Conservation (phyloP, 2,329 filamentous ascomycete genomes). For the Cordyceps javanica region DNA sequence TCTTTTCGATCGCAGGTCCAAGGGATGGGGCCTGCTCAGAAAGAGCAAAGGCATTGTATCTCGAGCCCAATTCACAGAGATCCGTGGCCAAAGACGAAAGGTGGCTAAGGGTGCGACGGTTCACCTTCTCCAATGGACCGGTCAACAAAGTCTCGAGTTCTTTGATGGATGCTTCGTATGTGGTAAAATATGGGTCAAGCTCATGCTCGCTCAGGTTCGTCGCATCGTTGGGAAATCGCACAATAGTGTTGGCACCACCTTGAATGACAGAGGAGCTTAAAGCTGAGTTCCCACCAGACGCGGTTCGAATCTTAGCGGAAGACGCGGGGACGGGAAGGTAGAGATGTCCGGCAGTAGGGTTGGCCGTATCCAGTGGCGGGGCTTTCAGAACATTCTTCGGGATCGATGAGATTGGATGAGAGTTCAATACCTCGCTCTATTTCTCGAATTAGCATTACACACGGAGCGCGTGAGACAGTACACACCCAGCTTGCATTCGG, state of each 20-base stretch:
- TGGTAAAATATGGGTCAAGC: conserved; percentile 90
- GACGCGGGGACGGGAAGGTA: conserved; percentile 80
- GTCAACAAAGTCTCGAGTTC: conserved; percentile 83
- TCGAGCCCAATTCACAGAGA: conserved; percentile 86
- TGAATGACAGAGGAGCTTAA: conserved; percentile 31
- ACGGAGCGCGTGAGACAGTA: neutral
- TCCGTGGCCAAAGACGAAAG: conserved; percentile 78
- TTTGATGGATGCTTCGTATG: conserved; percentile 86
- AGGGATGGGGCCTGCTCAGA: conserved; percentile 87
- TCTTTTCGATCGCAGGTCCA: conserved; percentile 85
- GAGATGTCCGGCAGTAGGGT: conserved; percentile 77
- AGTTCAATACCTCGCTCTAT: conserved; percentile 90
- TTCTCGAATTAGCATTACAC: conserved; percentile 16
- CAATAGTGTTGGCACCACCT: conserved; percentile 54
- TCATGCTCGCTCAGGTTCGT: conserved; percentile 78
- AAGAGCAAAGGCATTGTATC: conserved; percentile 93
- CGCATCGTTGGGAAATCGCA: conserved; percentile 75
- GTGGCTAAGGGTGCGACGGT: conserved; percentile 80
- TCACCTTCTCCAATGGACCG: conserved; percentile 95
- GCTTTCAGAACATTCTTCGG: conserved; percentile 93
- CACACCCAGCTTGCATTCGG: conserved; percentile 96
- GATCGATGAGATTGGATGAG: conserved; percentile 82
- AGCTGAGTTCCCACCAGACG: conserved; percentile 31
- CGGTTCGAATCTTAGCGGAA: conserved; percentile 76
- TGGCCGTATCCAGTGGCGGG: conserved; percentile 91